Percentiles rank a stretch among this genome's conserved stretches.
Conservation (phyloP, 305 asterid genomes). For the Fraxinus platypoda region DNA sequence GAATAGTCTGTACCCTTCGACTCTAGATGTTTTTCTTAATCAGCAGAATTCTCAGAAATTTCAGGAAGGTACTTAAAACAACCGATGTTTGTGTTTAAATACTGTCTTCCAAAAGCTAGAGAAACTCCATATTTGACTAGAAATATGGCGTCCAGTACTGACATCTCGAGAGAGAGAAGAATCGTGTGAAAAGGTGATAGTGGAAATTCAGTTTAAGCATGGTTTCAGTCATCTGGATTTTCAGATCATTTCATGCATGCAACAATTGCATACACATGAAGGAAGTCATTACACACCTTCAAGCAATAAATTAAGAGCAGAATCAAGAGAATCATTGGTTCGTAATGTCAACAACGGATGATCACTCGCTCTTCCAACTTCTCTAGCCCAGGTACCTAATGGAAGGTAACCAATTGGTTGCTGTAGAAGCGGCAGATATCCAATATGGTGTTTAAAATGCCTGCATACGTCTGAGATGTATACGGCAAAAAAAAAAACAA, state of each 20-base stretch:
- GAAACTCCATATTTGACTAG: neutral
- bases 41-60: neutral
- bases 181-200: neutral
- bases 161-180: neutral
- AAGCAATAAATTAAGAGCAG: constrained; percentile 55
- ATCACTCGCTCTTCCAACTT: constrained; percentile 33
- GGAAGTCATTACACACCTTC: constrained; percentile 42
- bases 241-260: neutral
- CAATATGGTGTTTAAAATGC: constrained; percentile 47
- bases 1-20: neutral
- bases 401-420: constrained; percentile 59
- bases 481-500: neutral
- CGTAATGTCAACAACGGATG: constrained; percentile 46
- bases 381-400: constrained; percentile 59
- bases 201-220: neutral
- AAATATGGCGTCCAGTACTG: neutral
- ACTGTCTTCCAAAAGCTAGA: neutral
- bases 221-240: neutral
- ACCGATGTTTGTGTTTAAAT: neutral
- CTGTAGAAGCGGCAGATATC: constrained; percentile 54
- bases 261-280: neutral
- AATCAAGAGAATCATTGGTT: constrained; percentile 42
- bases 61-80: neutral
- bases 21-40: neutral
- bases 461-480: constrained; percentile 52